A percentile compares a stretch with the other conserved stretches of the same genome.
These are phyloP conservation scores for Pseudevernia furfuracea DNA, from an alignment of 495 filamentous ascomycete species.

Conservation along the genomic window DNA sequence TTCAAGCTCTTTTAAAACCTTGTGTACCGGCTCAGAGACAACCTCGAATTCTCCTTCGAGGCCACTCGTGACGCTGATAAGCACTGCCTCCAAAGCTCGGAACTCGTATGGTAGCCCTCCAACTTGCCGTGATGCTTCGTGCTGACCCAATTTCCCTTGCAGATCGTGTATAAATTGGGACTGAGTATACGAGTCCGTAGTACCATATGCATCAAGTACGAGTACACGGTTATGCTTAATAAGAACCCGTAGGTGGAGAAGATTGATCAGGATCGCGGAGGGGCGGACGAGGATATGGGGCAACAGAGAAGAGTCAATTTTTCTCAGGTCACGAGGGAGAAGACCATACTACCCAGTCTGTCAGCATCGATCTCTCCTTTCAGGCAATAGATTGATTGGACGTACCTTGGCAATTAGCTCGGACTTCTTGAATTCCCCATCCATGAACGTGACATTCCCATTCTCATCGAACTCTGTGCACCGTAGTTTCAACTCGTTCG, in stretches of 20 bases:
- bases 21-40: slow-evolving; percentile 82
- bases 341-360: slow-evolving; percentile 66
- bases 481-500: slow-evolving; percentile 71
- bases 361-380: slow-evolving; percentile 23
- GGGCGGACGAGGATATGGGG: slow-evolving; percentile 93
- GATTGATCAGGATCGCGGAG: slow-evolving; percentile 87
- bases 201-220: slow-evolving; percentile 90
- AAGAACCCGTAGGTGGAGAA: slow-evolving; percentile 85
- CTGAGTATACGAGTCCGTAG: slow-evolving; percentile 89
- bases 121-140: slow-evolving; percentile 36
- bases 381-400: slow-evolving; percentile 9
- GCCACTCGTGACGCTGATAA: slow-evolving; percentile 65
- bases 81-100: slow-evolving; percentile 48
- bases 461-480: slow-evolving; percentile 93
- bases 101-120: slow-evolving; percentile 58
- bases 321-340: slow-evolving; percentile 89
- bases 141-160: slow-evolving; percentile 56
- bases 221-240: slow-evolving; percentile 93
- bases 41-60: slow-evolving; percentile 90
- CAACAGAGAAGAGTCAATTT: slow-evolving; percentile 96
- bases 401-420: slow-evolving; percentile 91
- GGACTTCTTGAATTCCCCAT: slow-evolving; percentile 93
- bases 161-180: slow-evolving; percentile 94
- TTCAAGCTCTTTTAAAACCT: slow-evolving; percentile 80
- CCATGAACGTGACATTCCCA: slow-evolving; percentile 89